phyloP scores from a whole-genome alignment of 495 filamentous ascomycete genomes.

The Penicillium odoratum region DNA sequence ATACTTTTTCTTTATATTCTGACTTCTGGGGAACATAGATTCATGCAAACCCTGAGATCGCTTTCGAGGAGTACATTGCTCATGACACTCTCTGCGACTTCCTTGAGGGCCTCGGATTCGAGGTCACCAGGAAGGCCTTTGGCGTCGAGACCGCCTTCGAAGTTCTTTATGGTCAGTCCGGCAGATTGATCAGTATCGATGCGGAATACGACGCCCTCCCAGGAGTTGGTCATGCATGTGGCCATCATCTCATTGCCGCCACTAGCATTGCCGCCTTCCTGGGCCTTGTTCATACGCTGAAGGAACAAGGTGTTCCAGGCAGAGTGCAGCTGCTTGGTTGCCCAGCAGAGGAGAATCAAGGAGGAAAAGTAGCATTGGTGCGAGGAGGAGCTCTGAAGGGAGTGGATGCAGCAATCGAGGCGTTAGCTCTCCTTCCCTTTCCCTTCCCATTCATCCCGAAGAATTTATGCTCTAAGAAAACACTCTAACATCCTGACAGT shows the following conservation, averaged over 20 bases:
- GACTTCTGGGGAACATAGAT: slow-evolving; percentile 32
- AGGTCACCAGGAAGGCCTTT: slow-evolving; percentile 52
- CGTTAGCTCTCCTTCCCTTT: slow-evolving; percentile 45
- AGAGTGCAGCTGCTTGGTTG: slow-evolving; percentile 60
- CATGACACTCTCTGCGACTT: slow-evolving; percentile 58
- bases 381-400: slow-evolving; percentile 55
- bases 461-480: background rate
- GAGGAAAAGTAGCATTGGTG: slow-evolving; percentile 63
- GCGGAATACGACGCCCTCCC: slow-evolving; percentile 57
- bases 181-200: slow-evolving; percentile 43
- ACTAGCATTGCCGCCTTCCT: slow-evolving; percentile 56
- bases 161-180: slow-evolving; percentile 33
- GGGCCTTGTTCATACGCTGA: slow-evolving; percentile 45
- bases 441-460: background rate
- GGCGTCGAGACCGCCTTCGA: slow-evolving; percentile 42
- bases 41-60: slow-evolving; percentile 60
- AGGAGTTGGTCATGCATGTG: slow-evolving; percentile 63
- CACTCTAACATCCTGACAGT: too few species aligned
- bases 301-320: slow-evolving; percentile 40
- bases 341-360: slow-evolving; percentile 65
- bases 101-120: slow-evolving; percentile 52
- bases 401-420: slow-evolving; percentile 47
- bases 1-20: too few species aligned
- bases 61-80: slow-evolving; percentile 56
- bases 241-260: slow-evolving; percentile 68